Percentiles rank a stretch among this genome's conserved stretches.
Evolutionary conservation across 148 eudicot genomes (phyloP).

Genomic region (Camellia japonica): DNA sequence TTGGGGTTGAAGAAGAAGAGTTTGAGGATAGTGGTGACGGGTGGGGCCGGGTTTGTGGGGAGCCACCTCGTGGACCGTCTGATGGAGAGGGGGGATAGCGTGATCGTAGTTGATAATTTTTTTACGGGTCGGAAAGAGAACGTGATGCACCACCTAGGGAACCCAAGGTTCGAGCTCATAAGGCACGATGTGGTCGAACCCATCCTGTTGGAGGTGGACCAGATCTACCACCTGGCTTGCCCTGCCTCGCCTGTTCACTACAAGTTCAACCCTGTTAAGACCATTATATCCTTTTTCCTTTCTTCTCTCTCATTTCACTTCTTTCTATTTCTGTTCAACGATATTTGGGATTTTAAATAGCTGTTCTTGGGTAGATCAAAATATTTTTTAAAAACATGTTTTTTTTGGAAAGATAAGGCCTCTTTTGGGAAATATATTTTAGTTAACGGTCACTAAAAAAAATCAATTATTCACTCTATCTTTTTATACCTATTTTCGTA

Average conservation of each 20-base stretch:
- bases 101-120: constrained; percentile 53
- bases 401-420: too few relatives aligned
- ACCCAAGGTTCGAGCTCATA: constrained; percentile 53
- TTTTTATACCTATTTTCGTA: too few relatives aligned
- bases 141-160: constrained; percentile 35
- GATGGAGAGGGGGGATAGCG: constrained; percentile 46
- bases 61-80: constrained; percentile 54
- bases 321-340: too few relatives aligned
- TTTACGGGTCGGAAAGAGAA: constrained; percentile 54
- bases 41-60: constrained; percentile 62
- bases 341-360: too few relatives aligned
- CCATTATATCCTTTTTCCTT: constrained; percentile 47
- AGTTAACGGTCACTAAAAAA: too few relatives aligned
- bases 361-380: too few relatives aligned
- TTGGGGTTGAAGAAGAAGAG: constrained; percentile 38
- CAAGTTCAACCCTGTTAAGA: constrained; percentile 56
- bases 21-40: constrained; percentile 45
- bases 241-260: constrained; percentile 55
- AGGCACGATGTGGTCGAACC: constrained; percentile 66
- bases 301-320: not conserved
- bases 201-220: constrained; percentile 56
- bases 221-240: constrained; percentile 54
- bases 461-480: too few relatives aligned
- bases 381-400: too few relatives aligned
- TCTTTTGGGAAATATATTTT: too few relatives aligned